Evolutionary conservation across 2,329 filamentous ascomycete species (phyloP), one percentile per base, ranked within the genome.

Genomic region (Nannizzia gypsea): DNA sequence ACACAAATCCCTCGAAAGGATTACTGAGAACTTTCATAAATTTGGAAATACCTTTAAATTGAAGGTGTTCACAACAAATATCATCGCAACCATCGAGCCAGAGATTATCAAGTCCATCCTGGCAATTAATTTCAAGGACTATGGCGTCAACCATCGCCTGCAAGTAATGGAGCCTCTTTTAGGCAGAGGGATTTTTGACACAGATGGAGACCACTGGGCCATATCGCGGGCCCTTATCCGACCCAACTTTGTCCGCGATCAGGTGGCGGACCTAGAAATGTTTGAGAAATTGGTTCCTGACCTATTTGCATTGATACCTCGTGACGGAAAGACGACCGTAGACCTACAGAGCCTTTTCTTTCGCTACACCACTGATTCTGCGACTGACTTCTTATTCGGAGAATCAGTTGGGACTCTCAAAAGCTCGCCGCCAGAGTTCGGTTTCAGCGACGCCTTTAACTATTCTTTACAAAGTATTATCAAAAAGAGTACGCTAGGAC

Each of bases 351-450:
- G 80, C 13, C 70, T 85, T 5, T 84, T 87, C 66, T 86, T 86
- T 66, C 78, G 80, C 57, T 77, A 86, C 67, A 86, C 88, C 0
- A 77, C 93, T 6, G 89, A 93, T 70, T 83, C 87, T 2, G 82
- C 87, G 2, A 92, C 89, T 0, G 86, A 90, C 66, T 93, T 92
- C 70, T 74, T 95, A 46, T 78, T 95, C 0, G 89, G 89, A 6
- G 76, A 81, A 59, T 84, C 86, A 62, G 84, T 89, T 24, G 81
- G 78, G 28, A 81, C 77, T 66, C 62, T 77, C 36, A 68, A 71
- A 28, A 82, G 83, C 68, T 58, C 22, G 24, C 26, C 56, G 17
- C 61, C 60, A 13, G 52, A 59, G 6, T 40, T 61, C 15, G 59
- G 46, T n/a, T 62, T 62, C 36, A 38, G 20, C 22, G 2, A 17